Percentiles rank a stretch among this genome's conserved stretches.
Conservation (phyloP, 2,329 filamentous ascomycete species). For the Fusarium sp. region DNA sequence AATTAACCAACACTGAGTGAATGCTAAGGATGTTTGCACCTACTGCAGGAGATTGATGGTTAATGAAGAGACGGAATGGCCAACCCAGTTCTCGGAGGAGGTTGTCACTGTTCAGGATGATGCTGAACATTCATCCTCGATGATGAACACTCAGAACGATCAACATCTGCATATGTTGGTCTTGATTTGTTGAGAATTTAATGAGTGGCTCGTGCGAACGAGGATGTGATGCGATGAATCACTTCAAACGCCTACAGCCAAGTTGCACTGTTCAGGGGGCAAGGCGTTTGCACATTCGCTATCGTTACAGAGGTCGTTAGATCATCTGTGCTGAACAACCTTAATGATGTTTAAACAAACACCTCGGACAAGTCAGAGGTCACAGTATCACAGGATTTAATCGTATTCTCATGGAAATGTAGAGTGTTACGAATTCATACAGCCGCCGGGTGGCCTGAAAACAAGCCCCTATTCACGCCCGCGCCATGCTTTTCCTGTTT, state of each 20-base stretch:
- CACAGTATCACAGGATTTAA: not conserved
- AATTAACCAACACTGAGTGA: not conserved
- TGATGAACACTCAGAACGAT: not conserved
- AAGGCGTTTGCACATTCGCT: not conserved
- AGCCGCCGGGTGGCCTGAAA: not conserved
- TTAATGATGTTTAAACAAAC: not conserved
- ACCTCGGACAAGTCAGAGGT: not conserved
- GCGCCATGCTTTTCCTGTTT: not conserved
- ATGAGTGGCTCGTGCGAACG: not conserved
- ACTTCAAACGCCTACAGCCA: not conserved
- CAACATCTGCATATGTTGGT: not conserved
- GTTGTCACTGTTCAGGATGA: not conserved
- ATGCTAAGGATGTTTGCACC: not conserved
- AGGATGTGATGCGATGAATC: not conserved
- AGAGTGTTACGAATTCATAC: not conserved
- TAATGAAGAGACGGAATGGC: not conserved
- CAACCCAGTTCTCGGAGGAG: not conserved
- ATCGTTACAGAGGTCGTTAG: not conserved
- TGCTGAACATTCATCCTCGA: not conserved
- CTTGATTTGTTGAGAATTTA: not conserved
- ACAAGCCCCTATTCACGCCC: not conserved
- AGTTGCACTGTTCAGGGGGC: not conserved
- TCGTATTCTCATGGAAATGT: not conserved
- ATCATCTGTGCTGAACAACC: not conserved
- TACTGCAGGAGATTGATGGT: not conserved